These are phyloP conservation scores for Tolypocladium sp. DNA, from an alignment of 2,329 filamentous ascomycete species.

Conservation along the genomic window DNA sequence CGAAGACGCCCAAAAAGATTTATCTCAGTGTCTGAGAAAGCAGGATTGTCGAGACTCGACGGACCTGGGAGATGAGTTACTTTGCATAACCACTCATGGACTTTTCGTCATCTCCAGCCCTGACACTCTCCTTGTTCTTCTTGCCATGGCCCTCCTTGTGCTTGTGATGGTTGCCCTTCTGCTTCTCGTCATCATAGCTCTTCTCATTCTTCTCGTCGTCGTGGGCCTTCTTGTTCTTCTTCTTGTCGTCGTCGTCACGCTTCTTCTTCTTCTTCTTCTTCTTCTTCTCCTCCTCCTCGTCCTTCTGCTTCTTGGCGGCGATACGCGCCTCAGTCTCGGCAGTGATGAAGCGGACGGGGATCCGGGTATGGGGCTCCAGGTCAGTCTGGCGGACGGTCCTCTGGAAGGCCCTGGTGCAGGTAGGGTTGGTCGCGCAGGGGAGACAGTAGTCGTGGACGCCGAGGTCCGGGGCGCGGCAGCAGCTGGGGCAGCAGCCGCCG, in stretches of 20 bases:
- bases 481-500: slow-evolving; percentile 18
- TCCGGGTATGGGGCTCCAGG: neutral
- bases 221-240: neutral
- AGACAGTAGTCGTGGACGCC: slow-evolving; percentile 23
- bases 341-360: neutral
- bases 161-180: neutral
- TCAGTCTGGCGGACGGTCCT: neutral
- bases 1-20: neutral
- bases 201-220: neutral
- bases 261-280: neutral
- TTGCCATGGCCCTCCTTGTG: neutral
- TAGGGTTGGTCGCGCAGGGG: slow-evolving; percentile 15
- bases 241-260: neutral
- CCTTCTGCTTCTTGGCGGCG: neutral
- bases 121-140: neutral
- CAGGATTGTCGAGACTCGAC: neutral
- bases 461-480: slow-evolving; percentile 20
- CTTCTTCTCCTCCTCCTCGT: neutral
- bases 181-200: neutral
- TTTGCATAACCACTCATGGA: neutral
- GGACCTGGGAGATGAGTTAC: neutral
- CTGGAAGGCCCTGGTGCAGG: slow-evolving; percentile 7
- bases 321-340: neutral
- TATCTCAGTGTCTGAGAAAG: neutral
- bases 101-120: neutral